A percentile compares a stretch with the other conserved stretches of the same genome.
Conservation (phyloP, 805 yeast genomes). For the Isabelozyma gotoi region DNA sequence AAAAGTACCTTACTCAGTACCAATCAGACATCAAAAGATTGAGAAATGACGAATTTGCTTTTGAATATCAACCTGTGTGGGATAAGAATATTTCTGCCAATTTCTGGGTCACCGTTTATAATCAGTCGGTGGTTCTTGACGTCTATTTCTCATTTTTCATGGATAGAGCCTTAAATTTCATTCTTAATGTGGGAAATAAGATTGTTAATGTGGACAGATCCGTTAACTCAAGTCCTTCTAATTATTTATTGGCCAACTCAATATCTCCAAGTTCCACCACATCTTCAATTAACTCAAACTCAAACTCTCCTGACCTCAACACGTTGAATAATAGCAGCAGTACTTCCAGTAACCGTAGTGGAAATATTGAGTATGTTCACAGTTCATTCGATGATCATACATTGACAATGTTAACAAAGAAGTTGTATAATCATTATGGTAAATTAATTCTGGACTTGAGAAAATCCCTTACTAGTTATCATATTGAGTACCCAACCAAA, state of each 20-base stretch:
- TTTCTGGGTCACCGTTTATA: slow-evolving; percentile 33
- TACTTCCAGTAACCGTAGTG: neutral
- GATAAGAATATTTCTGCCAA: slow-evolving; percentile 12
- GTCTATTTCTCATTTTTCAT: slow-evolving; percentile 36
- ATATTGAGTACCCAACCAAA: slow-evolving; percentile 35
- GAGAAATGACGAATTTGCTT: slow-evolving; percentile 11
- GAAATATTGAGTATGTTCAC: neutral
- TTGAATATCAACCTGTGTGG: slow-evolving; percentile 24
- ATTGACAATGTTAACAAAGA: slow-evolving; percentile 26
- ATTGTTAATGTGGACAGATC: slow-evolving; percentile 1
- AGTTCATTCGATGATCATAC: slow-evolving; percentile 17
- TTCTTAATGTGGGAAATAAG: slow-evolving; percentile 14
- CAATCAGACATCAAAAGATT: slow-evolving; percentile 11
- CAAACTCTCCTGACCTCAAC: neutral
- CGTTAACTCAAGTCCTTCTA: neutral
- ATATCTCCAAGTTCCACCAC: neutral
- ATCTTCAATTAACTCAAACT: neutral
- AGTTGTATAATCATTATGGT: slow-evolving; percentile 35
- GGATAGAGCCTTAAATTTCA: slow-evolving; percentile 34
- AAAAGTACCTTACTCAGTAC: slow-evolving; percentile 10
- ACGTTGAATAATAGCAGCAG: neutral
- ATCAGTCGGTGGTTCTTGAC: slow-evolving; percentile 25
- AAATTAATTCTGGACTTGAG: slow-evolving; percentile 32
- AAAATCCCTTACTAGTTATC: slow-evolving; percentile 26
- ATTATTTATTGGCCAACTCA: neutral